These are phyloP conservation scores for Fonsecaea monophora DNA, from an alignment of 2,329 filamentous ascomycete species.

Conservation along the genomic window DNA sequence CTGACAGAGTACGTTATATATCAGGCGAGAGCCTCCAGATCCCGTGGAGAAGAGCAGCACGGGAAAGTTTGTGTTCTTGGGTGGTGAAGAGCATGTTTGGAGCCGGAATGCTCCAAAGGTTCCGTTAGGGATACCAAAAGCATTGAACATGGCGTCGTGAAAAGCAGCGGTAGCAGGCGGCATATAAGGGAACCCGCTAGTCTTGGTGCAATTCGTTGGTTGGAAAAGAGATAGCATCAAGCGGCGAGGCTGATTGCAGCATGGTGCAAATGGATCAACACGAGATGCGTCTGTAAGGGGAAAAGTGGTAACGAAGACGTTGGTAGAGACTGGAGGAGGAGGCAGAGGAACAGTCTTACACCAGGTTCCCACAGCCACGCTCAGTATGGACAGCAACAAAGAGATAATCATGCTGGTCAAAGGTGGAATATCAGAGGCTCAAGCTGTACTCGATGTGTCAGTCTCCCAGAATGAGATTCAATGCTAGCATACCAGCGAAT, in stretches of 20 bases:
- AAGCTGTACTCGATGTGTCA: background rate
- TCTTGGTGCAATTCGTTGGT: conserved; percentile 22
- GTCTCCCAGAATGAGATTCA: background rate
- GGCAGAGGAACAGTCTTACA: conserved; percentile 14
- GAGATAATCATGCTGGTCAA: background rate
- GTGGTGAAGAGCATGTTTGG: conserved; percentile 14
- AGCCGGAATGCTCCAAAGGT: conserved; percentile 41
- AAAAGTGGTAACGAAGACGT: conserved; percentile 22
- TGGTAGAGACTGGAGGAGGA: conserved; percentile 19
- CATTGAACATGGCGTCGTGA: conserved; percentile 36
- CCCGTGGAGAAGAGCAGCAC: conserved; percentile 47
- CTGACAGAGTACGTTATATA: conserved; percentile 44
- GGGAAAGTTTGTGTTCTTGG: conserved; percentile 38
- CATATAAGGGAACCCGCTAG: conserved; percentile 39
- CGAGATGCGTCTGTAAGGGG: conserved; percentile 25
- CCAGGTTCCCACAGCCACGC: background rate
- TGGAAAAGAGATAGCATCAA: conserved; percentile 29
- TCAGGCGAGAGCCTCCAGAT: conserved; percentile 41
- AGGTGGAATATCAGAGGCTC: background rate
- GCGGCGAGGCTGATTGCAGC: conserved; percentile 24
- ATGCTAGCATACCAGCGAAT: background rate
- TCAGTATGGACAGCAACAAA: background rate
- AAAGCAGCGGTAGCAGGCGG: conserved; percentile 43
- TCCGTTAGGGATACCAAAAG: conserved; percentile 38
- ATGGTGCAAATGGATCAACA: conserved; percentile 23